phyloP scores from a whole-genome alignment of 2,329 filamentous ascomycete genomes.

The Thielaviopsis euricoi region DNA sequence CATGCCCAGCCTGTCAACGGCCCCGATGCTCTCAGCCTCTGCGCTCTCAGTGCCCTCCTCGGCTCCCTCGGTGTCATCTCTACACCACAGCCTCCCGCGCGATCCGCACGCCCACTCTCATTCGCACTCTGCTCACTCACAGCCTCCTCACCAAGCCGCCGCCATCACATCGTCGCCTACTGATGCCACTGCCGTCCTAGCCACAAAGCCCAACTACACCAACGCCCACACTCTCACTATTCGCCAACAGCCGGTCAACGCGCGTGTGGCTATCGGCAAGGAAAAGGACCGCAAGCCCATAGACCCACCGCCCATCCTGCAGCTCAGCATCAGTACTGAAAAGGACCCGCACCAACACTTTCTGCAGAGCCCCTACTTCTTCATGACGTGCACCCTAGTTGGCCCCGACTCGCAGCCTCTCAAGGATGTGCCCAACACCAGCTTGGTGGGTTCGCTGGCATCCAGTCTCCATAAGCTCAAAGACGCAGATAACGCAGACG shows the following conservation, averaged over 20 bases:
- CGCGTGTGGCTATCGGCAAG: slow-evolving; percentile 53
- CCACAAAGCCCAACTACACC: slow-evolving; percentile 4
- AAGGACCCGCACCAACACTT: slow-evolving; percentile 31
- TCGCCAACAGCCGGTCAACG: slow-evolving; percentile 50
- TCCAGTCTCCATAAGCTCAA: slow-evolving; percentile 74
- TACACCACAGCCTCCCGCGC: background rate
- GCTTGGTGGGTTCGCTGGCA: slow-evolving; percentile 54
- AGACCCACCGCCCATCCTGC: slow-evolving; percentile 72
- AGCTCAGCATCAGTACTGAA: slow-evolving; percentile 33
- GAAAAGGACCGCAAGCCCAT: slow-evolving; percentile 78
- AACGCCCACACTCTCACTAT: slow-evolving; percentile 27
- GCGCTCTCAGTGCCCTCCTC: background rate
- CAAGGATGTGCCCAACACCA: slow-evolving; percentile 24
- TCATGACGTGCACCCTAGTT: slow-evolving; percentile 29
- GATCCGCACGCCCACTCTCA: background rate
- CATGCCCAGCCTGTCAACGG: slow-evolving; percentile 1
- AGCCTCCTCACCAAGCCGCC: background rate
- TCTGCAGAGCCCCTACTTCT: slow-evolving; percentile 26
- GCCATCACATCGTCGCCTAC: background rate
- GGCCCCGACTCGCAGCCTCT: slow-evolving; percentile 26
- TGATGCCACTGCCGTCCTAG: background rate
- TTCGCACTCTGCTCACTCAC: background rate
- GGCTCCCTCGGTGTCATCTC: background rate
- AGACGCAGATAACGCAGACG: slow-evolving; percentile 60
- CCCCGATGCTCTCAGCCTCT: background rate